A percentile compares a stretch with the other conserved stretches of the same genome.
These are phyloP conservation scores for Gastrodia elata DNA, from an alignment of 106 monocot species.

Conservation along the genomic window DNA sequence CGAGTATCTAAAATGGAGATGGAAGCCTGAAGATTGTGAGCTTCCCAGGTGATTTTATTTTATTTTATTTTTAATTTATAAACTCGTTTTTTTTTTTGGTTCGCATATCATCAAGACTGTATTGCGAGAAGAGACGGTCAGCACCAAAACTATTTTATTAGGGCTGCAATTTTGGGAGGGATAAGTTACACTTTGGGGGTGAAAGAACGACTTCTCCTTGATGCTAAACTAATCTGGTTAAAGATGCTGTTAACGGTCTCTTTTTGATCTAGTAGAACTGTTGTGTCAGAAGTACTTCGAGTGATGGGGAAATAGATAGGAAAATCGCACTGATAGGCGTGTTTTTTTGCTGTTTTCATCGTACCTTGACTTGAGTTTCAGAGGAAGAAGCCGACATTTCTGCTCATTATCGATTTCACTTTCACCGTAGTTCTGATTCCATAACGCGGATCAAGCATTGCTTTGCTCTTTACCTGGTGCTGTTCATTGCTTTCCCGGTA, in stretches of 20 bases:
- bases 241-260: not conserved
- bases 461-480: too few species aligned
- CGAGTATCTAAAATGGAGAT: slow-evolving; percentile 74
- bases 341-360: too few species aligned
- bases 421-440: too few species aligned
- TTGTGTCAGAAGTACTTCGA: not conserved
- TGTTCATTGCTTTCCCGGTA: too few species aligned
- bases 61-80: not conserved
- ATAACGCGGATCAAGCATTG: too few species aligned
- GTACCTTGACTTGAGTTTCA: too few species aligned
- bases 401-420: too few species aligned
- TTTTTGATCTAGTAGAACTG: not conserved
- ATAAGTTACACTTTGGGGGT: not conserved
- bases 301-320: not conserved
- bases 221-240: not conserved
- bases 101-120: not conserved
- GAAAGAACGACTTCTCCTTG: not conserved
- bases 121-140: not conserved
- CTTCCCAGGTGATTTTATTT: slow-evolving; percentile 78
- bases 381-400: too few species aligned
- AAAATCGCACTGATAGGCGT: not conserved
- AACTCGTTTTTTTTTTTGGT: not conserved
- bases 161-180: not conserved
- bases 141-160: not conserved
- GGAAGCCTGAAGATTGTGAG: slow-evolving; percentile 65